Percentiles rank a stretch among this genome's conserved stretches.
Evolutionary conservation across 768 basidiomycete species (phyloP).

Genomic region (Lactarius quietus): DNA sequence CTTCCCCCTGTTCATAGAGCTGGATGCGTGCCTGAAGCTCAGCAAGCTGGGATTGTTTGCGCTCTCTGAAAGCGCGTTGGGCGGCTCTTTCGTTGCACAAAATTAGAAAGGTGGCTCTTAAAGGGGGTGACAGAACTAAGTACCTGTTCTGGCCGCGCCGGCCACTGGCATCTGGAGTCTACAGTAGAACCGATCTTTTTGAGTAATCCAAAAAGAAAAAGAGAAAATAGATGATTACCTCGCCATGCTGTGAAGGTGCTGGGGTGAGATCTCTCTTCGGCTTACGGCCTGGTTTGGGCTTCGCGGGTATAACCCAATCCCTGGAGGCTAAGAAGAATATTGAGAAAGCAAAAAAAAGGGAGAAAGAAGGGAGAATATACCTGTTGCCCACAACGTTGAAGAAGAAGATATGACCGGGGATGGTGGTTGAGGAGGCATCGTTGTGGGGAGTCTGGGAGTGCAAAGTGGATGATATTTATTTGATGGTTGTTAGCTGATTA

Average conservation of each 20-base stretch:
- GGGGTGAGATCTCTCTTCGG: slow-evolving; percentile 65
- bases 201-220: slow-evolving; percentile 16
- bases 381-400: slow-evolving; percentile 70
- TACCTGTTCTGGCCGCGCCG: slow-evolving; percentile 75
- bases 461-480: slow-evolving; percentile 9
- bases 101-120: slow-evolving; percentile 4
- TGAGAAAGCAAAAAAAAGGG: slow-evolving; percentile 7
- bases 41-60: slow-evolving; percentile 83
- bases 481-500: slow-evolving; percentile 46
- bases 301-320: slow-evolving; percentile 85
- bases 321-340: slow-evolving; percentile 58
- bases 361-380: slow-evolving; percentile 37
- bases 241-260: slow-evolving; percentile 40
- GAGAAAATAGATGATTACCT: slow-evolving; percentile 40
- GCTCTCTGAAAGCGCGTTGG: slow-evolving; percentile 85
- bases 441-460: slow-evolving; percentile 12
- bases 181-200: slow-evolving; percentile 21
- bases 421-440: slow-evolving; percentile 27
- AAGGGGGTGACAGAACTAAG: slow-evolving; percentile 2
- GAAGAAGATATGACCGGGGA: slow-evolving; percentile 40
- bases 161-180: slow-evolving; percentile 49
- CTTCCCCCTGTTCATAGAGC: slow-evolving; percentile 86
- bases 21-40: slow-evolving; percentile 84
- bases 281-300: slow-evolving; percentile 84
- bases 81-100: slow-evolving; percentile 55